Base-by-base conservation (phyloP, 1,284 basidiomycete species). In the Pholiota adiposa region DNA sequence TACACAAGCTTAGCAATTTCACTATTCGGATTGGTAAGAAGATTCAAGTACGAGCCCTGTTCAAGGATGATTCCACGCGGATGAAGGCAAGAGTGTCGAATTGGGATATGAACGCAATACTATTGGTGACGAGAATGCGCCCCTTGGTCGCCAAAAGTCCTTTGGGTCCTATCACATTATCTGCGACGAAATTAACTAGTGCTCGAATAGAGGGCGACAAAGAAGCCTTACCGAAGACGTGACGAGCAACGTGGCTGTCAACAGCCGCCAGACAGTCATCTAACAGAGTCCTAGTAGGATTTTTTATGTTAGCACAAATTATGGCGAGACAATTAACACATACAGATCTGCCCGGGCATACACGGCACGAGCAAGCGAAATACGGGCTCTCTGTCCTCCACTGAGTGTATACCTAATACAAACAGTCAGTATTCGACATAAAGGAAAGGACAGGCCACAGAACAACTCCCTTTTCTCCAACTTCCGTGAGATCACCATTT, bases 91-190 rank as follows among this genome's bases (percentile, higher is more conserved):
- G 80, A 62, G 91, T 83, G 71, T 97, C 92, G 51, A 93, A 91
- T 60, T 94, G 82, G 51, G 86, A 84, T 51, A 96, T 80, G 71
- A 92, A 96, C 16, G 94, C 85, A 41, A 98, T 89, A 49, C 90
- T 90, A 74, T 98, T 96, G 19, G 95, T 97, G 60, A 96, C 93
- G 2, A 98, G 77, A 53, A 98, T 83, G 25, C 96, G 83, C 4
- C 94, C 94, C 75, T 97, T 97, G 41, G 85, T 84, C 16, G 90
- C 84, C 29, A 98, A 86, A 2, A 98, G 70, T 58, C 96, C 96
- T 55, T 87, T 78, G 1, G 96, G 95, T 2, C 96, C 96, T 60
- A 98, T 91, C 33, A 98, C 94, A 50, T 93, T 82, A 67, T 97
- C 94, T 88, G 75, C 1, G 75, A 75, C 14, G 21, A 41, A 40